Percentiles rank a stretch among this genome's conserved stretches.
These are phyloP conservation scores for Candida berthetii DNA, from an alignment of 805 yeast species.

Conservation along the genomic window DNA sequence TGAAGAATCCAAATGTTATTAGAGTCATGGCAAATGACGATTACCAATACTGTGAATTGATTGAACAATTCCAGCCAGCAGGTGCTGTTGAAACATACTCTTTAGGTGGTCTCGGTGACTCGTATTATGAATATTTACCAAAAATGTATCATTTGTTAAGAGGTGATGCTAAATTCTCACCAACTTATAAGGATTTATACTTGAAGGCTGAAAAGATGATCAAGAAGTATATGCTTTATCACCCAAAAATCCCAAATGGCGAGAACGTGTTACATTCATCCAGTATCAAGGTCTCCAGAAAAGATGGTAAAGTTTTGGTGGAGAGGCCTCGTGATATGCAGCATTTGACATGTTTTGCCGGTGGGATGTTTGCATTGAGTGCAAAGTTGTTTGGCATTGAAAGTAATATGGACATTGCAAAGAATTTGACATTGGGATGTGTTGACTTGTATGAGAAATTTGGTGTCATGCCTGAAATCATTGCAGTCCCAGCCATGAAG, in stretches of 20 bases:
- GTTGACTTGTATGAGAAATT: conserved; percentile 31
- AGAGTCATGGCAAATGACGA: conserved; percentile 25
- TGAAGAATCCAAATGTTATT: conserved; percentile 26
- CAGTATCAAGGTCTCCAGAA: conserved; percentile 18
- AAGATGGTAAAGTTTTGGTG: conserved; percentile 9
- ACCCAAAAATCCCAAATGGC: conserved; percentile 37
- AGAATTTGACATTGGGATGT: conserved; percentile 42
- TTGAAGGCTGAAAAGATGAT: conserved; percentile 30
- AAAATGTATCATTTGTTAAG: conserved; percentile 40
- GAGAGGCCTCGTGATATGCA: conserved; percentile 31
- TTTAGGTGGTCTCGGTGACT: conserved; percentile 37
- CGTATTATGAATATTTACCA: conserved; percentile 42
- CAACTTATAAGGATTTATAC: conserved; percentile 24
- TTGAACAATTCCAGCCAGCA: conserved; percentile 15
- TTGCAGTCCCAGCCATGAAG: conserved; percentile 23
- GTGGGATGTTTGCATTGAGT: conserved; percentile 47
- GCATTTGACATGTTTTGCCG: conserved; percentile 46
- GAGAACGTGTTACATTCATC: conserved; percentile 25
- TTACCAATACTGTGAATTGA: conserved; percentile 27
- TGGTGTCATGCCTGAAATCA: conserved; percentile 39
- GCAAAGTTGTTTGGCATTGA: conserved; percentile 31
- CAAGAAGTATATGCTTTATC: conserved; percentile 33
- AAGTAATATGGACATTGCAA: conserved; percentile 33
- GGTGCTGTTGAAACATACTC: conserved; percentile 18
- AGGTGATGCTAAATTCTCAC: conserved; percentile 25